Evolutionary conservation across 2,329 filamentous ascomycete genomes (phyloP).

Genomic region (Fusarium falciforme): DNA sequence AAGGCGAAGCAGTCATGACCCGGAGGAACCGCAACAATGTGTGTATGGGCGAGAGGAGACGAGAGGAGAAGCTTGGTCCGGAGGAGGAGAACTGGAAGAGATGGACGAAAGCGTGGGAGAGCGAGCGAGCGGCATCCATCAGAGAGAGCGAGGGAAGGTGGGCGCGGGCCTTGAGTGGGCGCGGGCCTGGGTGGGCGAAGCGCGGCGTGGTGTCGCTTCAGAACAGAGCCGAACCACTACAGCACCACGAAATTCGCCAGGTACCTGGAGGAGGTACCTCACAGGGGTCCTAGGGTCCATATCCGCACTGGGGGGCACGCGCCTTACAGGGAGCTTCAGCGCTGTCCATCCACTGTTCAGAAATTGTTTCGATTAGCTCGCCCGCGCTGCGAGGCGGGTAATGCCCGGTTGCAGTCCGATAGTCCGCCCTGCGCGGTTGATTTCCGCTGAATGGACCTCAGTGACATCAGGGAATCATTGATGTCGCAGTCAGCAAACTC

Average conservation of each 20-base stretch:
- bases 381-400: slow-evolving; percentile 4
- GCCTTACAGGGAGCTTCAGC: neutral
- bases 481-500: neutral
- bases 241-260: slow-evolving; percentile 12
- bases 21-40: slow-evolving; percentile 25
- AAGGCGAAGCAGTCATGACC: slow-evolving; percentile 38
- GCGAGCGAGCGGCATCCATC: neutral
- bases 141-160: slow-evolving; percentile 36
- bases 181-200: slow-evolving; percentile 9
- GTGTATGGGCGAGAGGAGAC: slow-evolving; percentile 41
- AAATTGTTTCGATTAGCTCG: neutral
- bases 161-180: slow-evolving; percentile 21
- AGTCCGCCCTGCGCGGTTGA: slow-evolving; percentile 9
- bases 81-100: slow-evolving; percentile 30
- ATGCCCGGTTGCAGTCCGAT: slow-evolving; percentile 7
- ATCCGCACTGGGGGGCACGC: neutral
- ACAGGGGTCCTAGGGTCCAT: neutral
- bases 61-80: slow-evolving; percentile 44
- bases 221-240: slow-evolving; percentile 22
- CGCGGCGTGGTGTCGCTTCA: slow-evolving; percentile 10
- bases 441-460: slow-evolving; percentile 22
- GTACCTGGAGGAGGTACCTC: slow-evolving; percentile 3
- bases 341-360: neutral
- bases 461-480: slow-evolving; percentile 2
- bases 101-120: slow-evolving; percentile 20